These are phyloP conservation scores for Celoporthe dispersa DNA, from an alignment of 2,329 filamentous ascomycete genomes.

Conservation along the genomic window DNA sequence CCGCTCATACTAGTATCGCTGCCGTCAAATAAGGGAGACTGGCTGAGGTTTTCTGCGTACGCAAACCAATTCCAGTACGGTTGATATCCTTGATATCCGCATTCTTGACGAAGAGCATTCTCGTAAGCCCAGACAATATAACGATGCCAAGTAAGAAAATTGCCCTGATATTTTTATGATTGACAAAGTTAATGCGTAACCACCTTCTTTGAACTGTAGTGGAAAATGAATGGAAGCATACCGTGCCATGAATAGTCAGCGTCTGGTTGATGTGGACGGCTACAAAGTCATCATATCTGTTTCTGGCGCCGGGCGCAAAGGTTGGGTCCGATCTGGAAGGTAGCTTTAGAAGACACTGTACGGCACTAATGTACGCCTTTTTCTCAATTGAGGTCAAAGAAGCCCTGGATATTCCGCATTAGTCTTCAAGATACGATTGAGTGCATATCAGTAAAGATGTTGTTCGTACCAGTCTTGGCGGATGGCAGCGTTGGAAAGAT, in stretches of 20 bases:
- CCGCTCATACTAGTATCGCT: slow-evolving; percentile 19
- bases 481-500: too few species aligned
- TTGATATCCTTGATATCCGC: slow-evolving; percentile 19
- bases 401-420: too few species aligned
- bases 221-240: background rate
- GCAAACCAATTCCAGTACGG: slow-evolving; percentile 26
- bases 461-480: too few species aligned
- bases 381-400: background rate
- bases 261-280: slow-evolving; percentile 55
- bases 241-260: slow-evolving; percentile 38
- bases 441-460: too few species aligned
- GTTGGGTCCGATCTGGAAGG: slow-evolving; percentile 37
- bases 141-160: slow-evolving; percentile 26
- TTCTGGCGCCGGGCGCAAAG: slow-evolving; percentile 40
- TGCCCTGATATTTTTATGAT: background rate
- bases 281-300: slow-evolving; percentile 50
- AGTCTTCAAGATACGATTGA: too few species aligned
- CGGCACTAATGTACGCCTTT: slow-evolving; percentile 40
- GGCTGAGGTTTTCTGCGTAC: background rate
- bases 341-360: slow-evolving; percentile 42
- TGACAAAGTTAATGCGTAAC: too few species aligned
- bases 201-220: too few species aligned
- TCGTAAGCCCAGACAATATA: slow-evolving; percentile 20
- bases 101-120: slow-evolving; percentile 19
- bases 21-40: slow-evolving; percentile 22